A percentile compares a stretch with the other conserved stretches of the same genome.
Evolutionary conservation across 805 yeast genomes (phyloP).

Genomic region (Yamadazyma sp.): DNA sequence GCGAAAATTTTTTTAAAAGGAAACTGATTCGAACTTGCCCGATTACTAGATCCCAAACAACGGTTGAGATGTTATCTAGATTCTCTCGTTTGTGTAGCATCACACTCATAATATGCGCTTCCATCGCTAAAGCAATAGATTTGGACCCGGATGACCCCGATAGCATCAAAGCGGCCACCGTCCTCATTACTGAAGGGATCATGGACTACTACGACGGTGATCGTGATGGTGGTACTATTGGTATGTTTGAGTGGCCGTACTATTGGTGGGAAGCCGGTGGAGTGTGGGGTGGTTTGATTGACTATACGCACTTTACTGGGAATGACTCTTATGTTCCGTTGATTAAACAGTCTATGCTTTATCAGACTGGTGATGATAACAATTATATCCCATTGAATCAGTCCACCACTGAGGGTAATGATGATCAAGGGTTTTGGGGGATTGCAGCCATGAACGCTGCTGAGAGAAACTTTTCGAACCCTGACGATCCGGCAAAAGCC

Average conservation of each 20-base stretch:
- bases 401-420: constrained; percentile 92
- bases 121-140: constrained; percentile 1
- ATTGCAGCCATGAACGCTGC: constrained; percentile 90
- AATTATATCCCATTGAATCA: constrained; percentile 88
- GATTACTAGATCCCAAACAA: too few relatives aligned
- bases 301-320: constrained; percentile 68
- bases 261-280: constrained; percentile 99
- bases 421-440: constrained; percentile 98
- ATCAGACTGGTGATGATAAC: constrained; percentile 64
- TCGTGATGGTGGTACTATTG: constrained; percentile 72
- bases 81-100: background rate
- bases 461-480: constrained; percentile 76
- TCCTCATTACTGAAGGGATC: constrained; percentile 65
- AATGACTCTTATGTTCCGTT: constrained; percentile 64
- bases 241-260: constrained; percentile 86
- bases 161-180: constrained; percentile 55
- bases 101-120: background rate
- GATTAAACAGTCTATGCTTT: constrained; percentile 61
- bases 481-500: constrained; percentile 30
- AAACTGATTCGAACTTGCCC: too few relatives aligned
- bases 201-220: constrained; percentile 79
- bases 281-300: constrained; percentile 86
- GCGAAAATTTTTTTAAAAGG: constrained; percentile 4
- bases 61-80: background rate
- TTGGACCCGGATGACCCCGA: constrained; percentile 27